Evolutionary conservation across 2,329 filamentous ascomycete genomes (phyloP), one percentile per base, ranked within the genome.

Genomic region (Fusarium sp.): DNA sequence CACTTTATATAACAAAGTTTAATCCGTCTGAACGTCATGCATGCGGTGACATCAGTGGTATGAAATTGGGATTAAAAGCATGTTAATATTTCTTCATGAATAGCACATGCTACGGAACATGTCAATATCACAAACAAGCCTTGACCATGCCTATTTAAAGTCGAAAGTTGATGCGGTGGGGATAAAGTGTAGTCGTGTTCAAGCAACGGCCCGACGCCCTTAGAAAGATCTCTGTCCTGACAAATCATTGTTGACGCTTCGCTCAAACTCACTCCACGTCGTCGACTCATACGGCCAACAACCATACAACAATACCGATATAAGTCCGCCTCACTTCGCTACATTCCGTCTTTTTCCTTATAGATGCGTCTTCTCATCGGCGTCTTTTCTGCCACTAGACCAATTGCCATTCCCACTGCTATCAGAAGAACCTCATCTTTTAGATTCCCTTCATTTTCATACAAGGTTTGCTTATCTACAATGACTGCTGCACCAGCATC

Each of bases 401-500:
- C 67, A 32, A 51, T 59, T 41, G 34, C 62, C n/a, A 42, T 64
- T 30, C 27, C 59, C 23, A 63, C 43, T 54, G 32, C 58, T 25
- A 59, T 40, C 53, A 68, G 62, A 64, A 57, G 37, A 46, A 37
- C 41, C 58, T 50, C 63, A 30, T 32, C 54, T 57, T 63, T 68
- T 21, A 23, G 23, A 20, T 37, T 60, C 51, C 16, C 59, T 55
- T 32, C 63, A 16, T 47, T 50, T 45, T 21, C 58, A 18, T 48
- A 54, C 9, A 53, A 49, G 64, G 20, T 40, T 47, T 61, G 49
- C 34, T n/a, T 57, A 54, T 67, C 73, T 66, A 69, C 63, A 54
- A 78, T 79, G 78, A 68, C 78, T 20, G 69, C 72, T 21, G 48
- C 64, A 42, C 30, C 62, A 43, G 41, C 43, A 30, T 50, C 66